Evolutionary conservation across 2,329 filamentous ascomycete species (phyloP).

Genomic region (Rhytidhysteron rufulum): DNA sequence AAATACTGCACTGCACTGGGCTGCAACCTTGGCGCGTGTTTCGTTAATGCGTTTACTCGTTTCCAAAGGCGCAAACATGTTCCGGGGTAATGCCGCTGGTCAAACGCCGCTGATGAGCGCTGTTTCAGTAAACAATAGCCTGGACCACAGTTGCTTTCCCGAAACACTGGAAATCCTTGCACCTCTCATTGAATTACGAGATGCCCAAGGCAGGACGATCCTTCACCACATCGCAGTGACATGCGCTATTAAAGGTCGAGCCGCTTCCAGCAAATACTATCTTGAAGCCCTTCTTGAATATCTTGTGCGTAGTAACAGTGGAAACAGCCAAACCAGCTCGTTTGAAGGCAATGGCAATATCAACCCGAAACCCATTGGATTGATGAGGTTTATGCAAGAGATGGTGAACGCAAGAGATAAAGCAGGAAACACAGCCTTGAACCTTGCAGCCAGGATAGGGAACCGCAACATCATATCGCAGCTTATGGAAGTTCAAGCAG

Average conservation of each 20-base stretch:
- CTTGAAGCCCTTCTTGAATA: conserved; percentile 92
- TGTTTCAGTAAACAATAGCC: conserved; percentile 88
- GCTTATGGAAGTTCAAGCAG: conserved; percentile 87
- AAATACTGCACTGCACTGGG: conserved; percentile 94
- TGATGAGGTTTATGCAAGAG: conserved; percentile 92
- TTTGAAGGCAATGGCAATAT: conserved; percentile 51
- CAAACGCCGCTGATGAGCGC: conserved; percentile 93
- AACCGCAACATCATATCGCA: conserved; percentile 97
- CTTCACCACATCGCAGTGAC: conserved; percentile 95
- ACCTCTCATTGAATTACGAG: conserved; percentile 83
- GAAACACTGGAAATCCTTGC: conserved; percentile 86
- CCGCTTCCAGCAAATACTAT: conserved; percentile 90
- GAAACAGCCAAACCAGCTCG: conserved; percentile 25
- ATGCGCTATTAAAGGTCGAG: conserved; percentile 90
- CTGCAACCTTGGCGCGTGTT: conserved; percentile 84
- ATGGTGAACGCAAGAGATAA: conserved; percentile 96
- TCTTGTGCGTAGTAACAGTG: conserved; percentile 70
- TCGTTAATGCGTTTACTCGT: conserved; percentile 78
- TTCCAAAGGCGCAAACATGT: conserved; percentile 78
- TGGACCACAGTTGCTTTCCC: conserved; percentile 85
- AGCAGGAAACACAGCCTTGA: conserved; percentile 89
- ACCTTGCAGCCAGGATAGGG: conserved; percentile 87
- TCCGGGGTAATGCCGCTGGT: conserved; percentile 80
- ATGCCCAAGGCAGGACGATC: conserved; percentile 85
- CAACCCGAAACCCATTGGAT: conserved; percentile 65